Base-by-base conservation (phyloP, 257 asterid species). In the Lantana camara region DNA sequence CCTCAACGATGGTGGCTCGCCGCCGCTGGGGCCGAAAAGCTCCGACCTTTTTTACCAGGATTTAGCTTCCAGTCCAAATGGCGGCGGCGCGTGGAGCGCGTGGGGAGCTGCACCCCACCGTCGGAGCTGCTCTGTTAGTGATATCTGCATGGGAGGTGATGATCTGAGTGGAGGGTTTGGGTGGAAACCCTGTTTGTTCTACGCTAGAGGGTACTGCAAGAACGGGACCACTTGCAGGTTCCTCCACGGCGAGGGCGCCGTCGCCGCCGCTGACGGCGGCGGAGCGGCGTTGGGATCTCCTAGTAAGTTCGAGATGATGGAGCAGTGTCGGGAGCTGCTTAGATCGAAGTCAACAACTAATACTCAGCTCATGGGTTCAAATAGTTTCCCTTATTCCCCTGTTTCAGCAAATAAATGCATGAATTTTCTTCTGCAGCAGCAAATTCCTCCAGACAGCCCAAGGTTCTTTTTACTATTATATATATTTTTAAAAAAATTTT, bases 171-270 rank as follows among this genome's bases (percentile, higher is more conserved):
- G 83, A 0, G 88, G 82, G 24, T 76, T 83, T 40, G 86, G 87
- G 1, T 83, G 95, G 95, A 86, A 83, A 35, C 88, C 95, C 0
- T 83, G 95, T 30, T 62, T 86, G 72, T 86, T 83, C 69, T 86
- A 75, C 38, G 85, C 91, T 7, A 75, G 91, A 72, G 95, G 95
- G 44, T 86, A 81, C 79, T 86, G 95, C 67, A 86, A 83, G 75
- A 81, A 86, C 22, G 95, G 95, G 7, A 67, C 79, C 29, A 70
- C 73, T 66, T 86, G 95, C 82, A 74, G 87, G 40, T 86, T 83
- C 69, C 64, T 79, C 24, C 95, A 86, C 69, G 89, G 91, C 27
- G 85, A 67, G 11, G 70, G 55, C 15, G 81, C 77, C 7, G 75
- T n/a, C 23, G 47, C 20, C 13, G 17, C 23, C 57, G 72, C 35